Evolutionary conservation across 1,284 basidiomycete genomes (phyloP), one percentile per base, ranked within the genome.

Genomic region (Ceratobasidium theobromae): DNA sequence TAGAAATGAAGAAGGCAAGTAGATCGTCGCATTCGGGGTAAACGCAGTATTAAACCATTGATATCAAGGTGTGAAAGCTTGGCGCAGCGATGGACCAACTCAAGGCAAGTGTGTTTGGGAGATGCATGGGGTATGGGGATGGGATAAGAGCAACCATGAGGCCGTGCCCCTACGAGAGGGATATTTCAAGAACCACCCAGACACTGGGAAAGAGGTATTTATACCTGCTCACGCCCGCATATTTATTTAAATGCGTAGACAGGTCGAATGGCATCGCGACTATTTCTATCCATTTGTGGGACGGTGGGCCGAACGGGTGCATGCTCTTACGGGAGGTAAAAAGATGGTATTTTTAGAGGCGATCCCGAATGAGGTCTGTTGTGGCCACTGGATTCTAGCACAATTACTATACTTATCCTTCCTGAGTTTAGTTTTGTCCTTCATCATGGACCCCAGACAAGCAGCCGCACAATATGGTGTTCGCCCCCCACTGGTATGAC

Each of bases 401-500:
- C 18, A 35, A 14, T 53, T 35, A 41, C 28, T 14, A 23, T 58
- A 21, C 0, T 55, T 53, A 9, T 57, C n/a, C 41, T n/a, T 21
- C 27, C 11, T n/a, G n/a, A n/a, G n/a, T 23, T 30, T 66, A 92
- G 89, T 91, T 87, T 71, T 93, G 91, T 72, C 91, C 93, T 0
- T 67, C 79, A 1, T 85, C 86, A 0, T 95, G 91, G 88, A 89
- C 86, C 0, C 71, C 78, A 25, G 82, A 86, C 46, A 78, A 81
- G 38, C 83, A 84, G 45, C 81, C 88, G 4, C 73, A 79, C 0
- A 91, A 93, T 70, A 86, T 97, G 82, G 86, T 96, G 4, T 95
- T 86, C 72, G 87, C 92, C 0, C 94, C 95, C 1, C 95, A 98
- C 73, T 97, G 93, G 93, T 97, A 98, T 72, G 95, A 97, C 74